These are phyloP conservation scores for Rhododendron kiyosumense DNA, from an alignment of 148 eudicot genomes.

Conservation along the genomic window DNA sequence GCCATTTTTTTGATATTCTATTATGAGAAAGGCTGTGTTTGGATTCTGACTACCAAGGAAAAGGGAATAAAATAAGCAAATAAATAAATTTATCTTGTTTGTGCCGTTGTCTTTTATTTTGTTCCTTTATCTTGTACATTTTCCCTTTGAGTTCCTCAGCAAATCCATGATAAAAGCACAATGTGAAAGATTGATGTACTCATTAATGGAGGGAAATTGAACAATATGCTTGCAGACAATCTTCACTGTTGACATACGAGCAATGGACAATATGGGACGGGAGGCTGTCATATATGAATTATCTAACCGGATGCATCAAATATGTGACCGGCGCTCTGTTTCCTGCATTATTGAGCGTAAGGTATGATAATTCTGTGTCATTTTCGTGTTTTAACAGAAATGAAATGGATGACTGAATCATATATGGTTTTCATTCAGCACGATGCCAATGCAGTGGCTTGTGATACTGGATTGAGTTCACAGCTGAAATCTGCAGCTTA, in stretches of 20 bases:
- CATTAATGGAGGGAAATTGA: background rate
- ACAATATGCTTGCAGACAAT: constrained; percentile 50
- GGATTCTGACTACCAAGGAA: background rate
- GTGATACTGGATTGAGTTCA: constrained; percentile 61
- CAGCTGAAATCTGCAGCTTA: constrained; percentile 77
- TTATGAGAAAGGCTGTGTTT: background rate
- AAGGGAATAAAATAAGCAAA: background rate
- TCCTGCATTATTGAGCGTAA: constrained; percentile 83
- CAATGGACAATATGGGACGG: constrained; percentile 84
- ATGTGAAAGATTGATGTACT: background rate
- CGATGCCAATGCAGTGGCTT: constrained; percentile 82
- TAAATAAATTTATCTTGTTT: background rate
- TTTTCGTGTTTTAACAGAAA: background rate
- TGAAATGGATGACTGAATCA: background rate
- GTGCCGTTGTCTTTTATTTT: background rate
- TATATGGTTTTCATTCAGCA: constrained; percentile 45
- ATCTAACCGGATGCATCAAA: constrained; percentile 64
- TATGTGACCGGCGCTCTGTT: constrained; percentile 82
- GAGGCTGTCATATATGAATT: constrained; percentile 79
- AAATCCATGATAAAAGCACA: background rate
- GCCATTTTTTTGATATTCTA: background rate
- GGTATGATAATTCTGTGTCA: constrained; percentile 33
- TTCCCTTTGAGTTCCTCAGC: background rate
- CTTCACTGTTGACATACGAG: constrained; percentile 87
- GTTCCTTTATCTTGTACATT: background rate